phyloP scores from a whole-genome alignment of 1,284 basidiomycete species.

The Coniferiporia sulphurascens region DNA sequence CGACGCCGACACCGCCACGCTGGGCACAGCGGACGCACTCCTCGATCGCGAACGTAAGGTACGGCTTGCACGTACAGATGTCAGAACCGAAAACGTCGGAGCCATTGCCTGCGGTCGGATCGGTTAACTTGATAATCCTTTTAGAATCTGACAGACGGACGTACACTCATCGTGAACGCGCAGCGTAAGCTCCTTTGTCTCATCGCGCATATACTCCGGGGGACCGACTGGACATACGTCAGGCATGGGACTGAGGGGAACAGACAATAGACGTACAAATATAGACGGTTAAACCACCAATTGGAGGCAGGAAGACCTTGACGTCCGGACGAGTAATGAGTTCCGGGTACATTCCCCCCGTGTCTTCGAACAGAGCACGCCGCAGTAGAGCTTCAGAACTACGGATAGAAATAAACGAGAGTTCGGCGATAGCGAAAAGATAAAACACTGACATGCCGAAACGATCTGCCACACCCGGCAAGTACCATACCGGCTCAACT shows the following conservation, averaged over 20 bases:
- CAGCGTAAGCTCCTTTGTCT: constrained; percentile 82
- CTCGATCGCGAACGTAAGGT: constrained; percentile 89
- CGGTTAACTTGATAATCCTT: constrained; percentile 8
- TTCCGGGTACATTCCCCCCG: constrained; percentile 95
- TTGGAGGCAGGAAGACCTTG: constrained; percentile 93
- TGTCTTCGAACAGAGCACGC: constrained; percentile 90
- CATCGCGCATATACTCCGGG: constrained; percentile 74
- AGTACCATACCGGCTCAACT: constrained; percentile 91
- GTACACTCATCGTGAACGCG: constrained; percentile 93
- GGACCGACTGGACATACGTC: constrained; percentile 57
- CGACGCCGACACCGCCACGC: constrained; percentile 85
- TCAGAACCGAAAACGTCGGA: constrained; percentile 89
- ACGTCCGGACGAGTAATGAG: constrained; percentile 93
- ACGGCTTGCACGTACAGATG: constrained; percentile 94
- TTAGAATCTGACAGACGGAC: constrained; percentile 20
- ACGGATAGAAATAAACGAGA: constrained; percentile 13
- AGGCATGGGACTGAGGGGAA: background rate
- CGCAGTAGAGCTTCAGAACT: constrained; percentile 83
- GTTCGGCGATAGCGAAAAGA: constrained; percentile 3
- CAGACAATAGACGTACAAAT: constrained; percentile 56
- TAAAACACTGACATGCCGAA: constrained; percentile 72
- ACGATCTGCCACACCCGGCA: constrained; percentile 89
- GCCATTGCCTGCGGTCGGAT: constrained; percentile 54
- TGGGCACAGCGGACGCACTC: constrained; percentile 88
- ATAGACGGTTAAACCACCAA: constrained; percentile 89